Conservation (phyloP, 345 rosid species). For the Populus pruinosa region DNA sequence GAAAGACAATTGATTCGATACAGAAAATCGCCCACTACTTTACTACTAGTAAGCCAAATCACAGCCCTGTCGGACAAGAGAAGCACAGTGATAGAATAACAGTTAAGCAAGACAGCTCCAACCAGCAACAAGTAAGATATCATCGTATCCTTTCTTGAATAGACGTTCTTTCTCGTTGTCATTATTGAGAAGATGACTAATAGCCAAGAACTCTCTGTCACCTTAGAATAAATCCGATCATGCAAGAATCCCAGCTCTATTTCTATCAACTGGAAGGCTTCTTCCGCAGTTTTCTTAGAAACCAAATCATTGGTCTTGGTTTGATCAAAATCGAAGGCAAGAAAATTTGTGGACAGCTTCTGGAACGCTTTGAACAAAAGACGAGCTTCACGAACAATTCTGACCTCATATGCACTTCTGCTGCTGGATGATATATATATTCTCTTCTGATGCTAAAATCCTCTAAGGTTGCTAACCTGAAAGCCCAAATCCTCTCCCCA, state of each 20-base stretch:
- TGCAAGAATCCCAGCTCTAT: constrained; percentile 7
- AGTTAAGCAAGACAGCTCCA: constrained; percentile 15
- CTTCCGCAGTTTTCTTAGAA: not conserved
- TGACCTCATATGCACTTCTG: not conserved
- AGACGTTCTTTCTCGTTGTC: not conserved
- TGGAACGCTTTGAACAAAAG: not conserved
- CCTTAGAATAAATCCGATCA: constrained; percentile 36
- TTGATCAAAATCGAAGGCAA: not conserved
- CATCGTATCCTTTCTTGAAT: not conserved
- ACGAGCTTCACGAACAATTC: not conserved
- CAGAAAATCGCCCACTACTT: not conserved
- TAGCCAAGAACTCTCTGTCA: not conserved
- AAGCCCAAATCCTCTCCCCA: constrained; percentile 10
- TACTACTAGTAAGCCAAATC: constrained; percentile 3
- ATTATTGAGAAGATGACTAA: constrained; percentile 8
- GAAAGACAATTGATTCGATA: not conserved
- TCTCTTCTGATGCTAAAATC: no score
- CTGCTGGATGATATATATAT: not conserved
- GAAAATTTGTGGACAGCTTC: not conserved
- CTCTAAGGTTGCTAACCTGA: constrained; percentile 26
- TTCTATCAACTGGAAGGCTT: not conserved
- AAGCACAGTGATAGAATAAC: not conserved
- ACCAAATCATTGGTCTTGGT: not conserved
- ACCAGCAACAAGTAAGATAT: constrained; percentile 12
- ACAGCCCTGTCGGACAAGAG: constrained; percentile 22